Conservation (phyloP, 345 rosid species). For the Eucalyptus victrix region DNA sequence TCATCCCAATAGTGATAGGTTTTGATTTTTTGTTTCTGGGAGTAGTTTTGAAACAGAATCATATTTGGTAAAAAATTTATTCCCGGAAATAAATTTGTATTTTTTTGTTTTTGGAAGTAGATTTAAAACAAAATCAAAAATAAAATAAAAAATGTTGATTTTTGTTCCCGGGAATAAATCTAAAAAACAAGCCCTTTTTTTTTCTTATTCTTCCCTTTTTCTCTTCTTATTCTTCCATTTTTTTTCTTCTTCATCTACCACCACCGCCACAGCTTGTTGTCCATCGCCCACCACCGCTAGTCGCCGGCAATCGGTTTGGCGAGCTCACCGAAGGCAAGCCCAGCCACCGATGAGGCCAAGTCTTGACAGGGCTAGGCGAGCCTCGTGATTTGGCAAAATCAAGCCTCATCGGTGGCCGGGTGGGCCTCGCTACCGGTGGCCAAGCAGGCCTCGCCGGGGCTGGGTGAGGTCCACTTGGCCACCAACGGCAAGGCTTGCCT, state of each 20-base stretch:
- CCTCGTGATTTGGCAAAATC: rapidly evolving
- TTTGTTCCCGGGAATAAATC: too few species aligned
- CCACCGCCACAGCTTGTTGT: rapidly evolving
- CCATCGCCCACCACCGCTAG: rapidly evolving
- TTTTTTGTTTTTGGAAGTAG: rapidly evolving
- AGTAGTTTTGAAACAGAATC: rapidly evolving
- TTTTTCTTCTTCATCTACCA: too few species aligned
- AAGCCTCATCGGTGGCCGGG: rapidly evolving
- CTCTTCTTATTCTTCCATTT: too few species aligned
- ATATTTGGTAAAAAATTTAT: too few species aligned
- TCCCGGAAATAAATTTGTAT: rapidly evolving
- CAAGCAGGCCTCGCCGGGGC: rapidly evolving
- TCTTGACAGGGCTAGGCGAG: too few species aligned
- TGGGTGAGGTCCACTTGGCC: rapidly evolving
- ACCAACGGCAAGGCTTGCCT: rapidly evolving
- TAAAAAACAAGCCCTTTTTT: too few species aligned
- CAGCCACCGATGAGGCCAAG: rapidly evolving
- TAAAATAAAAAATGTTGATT: rapidly evolving
- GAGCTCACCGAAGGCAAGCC: rapidly evolving
- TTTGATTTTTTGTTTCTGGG: rapidly evolving
- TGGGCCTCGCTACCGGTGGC: too few species aligned
- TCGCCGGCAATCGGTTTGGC: rapidly evolving
- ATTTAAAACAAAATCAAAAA: rapidly evolving
- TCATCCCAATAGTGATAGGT: rapidly evolving
- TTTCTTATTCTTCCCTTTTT: too few species aligned